Conservation (phyloP, 2,329 filamentous ascomycete species). For the Raffaelea albimanens region DNA sequence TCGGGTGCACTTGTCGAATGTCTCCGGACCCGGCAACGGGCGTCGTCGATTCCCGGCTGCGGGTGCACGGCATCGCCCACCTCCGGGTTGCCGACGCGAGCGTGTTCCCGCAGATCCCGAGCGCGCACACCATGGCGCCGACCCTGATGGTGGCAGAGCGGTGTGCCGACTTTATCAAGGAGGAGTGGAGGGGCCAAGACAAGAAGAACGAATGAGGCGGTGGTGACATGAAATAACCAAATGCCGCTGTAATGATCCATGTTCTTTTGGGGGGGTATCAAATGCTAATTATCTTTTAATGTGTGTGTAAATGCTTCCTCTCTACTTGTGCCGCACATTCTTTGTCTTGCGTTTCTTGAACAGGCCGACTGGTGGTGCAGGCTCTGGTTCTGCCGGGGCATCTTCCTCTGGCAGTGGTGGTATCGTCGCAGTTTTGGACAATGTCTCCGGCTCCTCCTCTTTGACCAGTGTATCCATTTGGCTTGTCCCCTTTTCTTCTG, state of each 20-base stretch:
- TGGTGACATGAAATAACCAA: too few relatives aligned
- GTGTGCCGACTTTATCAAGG: slow-evolving; percentile 19
- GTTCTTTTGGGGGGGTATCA: too few relatives aligned
- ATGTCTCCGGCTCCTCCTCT: slow-evolving; percentile 4
- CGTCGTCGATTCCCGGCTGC: slow-evolving; percentile 27
- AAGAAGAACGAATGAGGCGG: too few relatives aligned
- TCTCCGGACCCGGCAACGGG: slow-evolving; percentile 13
- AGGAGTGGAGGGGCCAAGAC: neutral
- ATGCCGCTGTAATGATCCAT: too few relatives aligned
- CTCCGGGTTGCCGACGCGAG: slow-evolving; percentile 40
- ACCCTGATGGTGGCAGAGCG: slow-evolving; percentile 20
- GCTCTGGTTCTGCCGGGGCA: neutral
- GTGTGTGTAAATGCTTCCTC: too few relatives aligned
- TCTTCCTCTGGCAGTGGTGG: neutral
- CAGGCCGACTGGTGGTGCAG: slow-evolving; percentile 34
- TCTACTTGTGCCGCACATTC: slow-evolving; percentile 51
- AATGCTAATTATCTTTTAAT: too few relatives aligned
- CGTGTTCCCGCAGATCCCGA: slow-evolving; percentile 34
- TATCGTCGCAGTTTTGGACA: neutral
- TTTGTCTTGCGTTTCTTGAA: slow-evolving; percentile 76
- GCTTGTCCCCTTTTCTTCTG: slow-evolving; percentile 23
- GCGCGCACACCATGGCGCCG: slow-evolving; percentile 18
- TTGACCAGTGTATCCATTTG: slow-evolving; percentile 12
- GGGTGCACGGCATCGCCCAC: slow-evolving; percentile 37
- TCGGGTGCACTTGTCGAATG: slow-evolving; percentile 31